Conservation (phyloP, 2,329 filamentous ascomycete genomes). For the Paracoccidioides lutzii region DNA sequence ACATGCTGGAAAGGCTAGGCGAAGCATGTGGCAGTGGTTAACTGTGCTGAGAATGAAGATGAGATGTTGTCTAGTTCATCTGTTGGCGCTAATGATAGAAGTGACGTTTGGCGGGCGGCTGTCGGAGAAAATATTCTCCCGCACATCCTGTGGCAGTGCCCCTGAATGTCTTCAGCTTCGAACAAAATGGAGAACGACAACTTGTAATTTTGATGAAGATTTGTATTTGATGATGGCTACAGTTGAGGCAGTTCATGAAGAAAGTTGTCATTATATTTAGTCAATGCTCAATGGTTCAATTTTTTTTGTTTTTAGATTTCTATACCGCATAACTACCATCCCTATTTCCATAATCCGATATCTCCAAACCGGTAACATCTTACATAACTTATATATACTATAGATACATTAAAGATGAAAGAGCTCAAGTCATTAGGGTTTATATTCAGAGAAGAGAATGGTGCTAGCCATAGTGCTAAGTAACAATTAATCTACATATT, state of each 20-base stretch:
- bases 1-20: conserved; percentile 19
- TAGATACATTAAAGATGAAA: too few relatives aligned
- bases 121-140: background rate
- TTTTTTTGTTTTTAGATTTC: background rate
- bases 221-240: background rate
- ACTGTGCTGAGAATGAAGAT: background rate
- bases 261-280: background rate
- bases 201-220: background rate
- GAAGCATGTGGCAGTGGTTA: background rate
- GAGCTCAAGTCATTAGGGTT: too few relatives aligned
- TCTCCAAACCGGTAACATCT: too few relatives aligned
- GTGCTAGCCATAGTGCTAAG: too few relatives aligned
- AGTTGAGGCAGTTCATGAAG: background rate
- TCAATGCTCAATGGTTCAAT: background rate
- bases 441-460: too few relatives aligned
- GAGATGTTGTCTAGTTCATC: background rate
- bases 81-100: background rate
- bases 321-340: background rate
- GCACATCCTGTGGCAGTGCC: background rate
- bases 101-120: background rate
- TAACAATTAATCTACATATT: too few relatives aligned
- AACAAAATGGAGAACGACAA: too few relatives aligned
- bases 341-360: too few relatives aligned
- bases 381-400: too few relatives aligned
- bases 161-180: background rate